phyloP scores from a whole-genome alignment of 139 green algal species.

The Yamagishiella unicocca region DNA sequence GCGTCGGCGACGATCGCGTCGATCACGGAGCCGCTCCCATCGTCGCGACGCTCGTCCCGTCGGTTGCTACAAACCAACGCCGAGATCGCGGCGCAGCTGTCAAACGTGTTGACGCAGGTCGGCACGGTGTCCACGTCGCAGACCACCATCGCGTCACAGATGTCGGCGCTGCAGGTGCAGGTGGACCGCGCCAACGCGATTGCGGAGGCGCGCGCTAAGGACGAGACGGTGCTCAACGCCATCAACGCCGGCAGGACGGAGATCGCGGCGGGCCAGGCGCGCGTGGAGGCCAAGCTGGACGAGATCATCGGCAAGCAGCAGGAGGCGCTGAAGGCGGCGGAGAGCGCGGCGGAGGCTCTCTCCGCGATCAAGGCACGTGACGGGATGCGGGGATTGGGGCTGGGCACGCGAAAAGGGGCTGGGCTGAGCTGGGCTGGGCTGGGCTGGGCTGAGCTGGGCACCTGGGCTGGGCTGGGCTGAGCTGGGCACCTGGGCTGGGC shows the following conservation, averaged over 20 bases:
- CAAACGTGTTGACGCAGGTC: constrained; percentile 26
- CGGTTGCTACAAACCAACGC: constrained; percentile 22
- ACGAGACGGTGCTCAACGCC: constrained; percentile 71
- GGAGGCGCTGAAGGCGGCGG: constrained; percentile 54
- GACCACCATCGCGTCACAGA: constrained; percentile 55
- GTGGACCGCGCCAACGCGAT: constrained; percentile 75
- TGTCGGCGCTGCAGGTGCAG: constrained; percentile 61
- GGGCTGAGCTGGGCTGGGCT: no score
- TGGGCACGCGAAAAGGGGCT: no score
- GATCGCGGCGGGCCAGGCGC: constrained; percentile 68
- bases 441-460: no score
- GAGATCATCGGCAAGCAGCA: constrained; percentile 80
- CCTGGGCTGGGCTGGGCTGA: no score
- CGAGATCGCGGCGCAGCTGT: constrained; percentile 31
- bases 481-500: no score
- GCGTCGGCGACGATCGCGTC: not conserved
- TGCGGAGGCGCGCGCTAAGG: constrained; percentile 61
- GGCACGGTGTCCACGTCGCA: constrained; percentile 52
- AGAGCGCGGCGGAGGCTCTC: constrained; percentile 33
- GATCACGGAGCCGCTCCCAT: not conserved
- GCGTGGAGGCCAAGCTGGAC: constrained; percentile 69
- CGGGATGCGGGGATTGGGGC: no score
- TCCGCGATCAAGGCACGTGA: constrained; percentile 26
- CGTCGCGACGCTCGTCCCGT: no score
- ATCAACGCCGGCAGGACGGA: constrained; percentile 73